These are phyloP conservation scores for Pleoardoris graminearum DNA, from an alignment of 2,329 filamentous ascomycete species.

Conservation along the genomic window DNA sequence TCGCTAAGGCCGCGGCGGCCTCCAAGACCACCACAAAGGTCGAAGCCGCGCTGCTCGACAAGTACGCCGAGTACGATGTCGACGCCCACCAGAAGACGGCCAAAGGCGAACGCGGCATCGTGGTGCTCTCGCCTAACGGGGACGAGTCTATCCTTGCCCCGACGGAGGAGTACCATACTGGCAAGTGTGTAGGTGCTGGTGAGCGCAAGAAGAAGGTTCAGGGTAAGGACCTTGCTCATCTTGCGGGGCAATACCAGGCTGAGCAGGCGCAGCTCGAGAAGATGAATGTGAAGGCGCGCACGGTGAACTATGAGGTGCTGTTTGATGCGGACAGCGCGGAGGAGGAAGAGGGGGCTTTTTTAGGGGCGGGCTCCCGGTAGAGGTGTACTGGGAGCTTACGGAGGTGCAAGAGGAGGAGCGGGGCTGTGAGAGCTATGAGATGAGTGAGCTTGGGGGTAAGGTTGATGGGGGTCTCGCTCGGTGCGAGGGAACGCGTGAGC, in stretches of 20 bases:
- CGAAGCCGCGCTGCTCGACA: not conserved
- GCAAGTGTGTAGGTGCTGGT: not conserved
- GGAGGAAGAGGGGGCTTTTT: not conserved
- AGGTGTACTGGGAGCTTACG: not conserved
- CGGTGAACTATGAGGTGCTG: not conserved
- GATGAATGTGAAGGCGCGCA: not conserved
- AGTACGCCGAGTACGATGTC: conserved; percentile 1
- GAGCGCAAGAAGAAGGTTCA: not conserved
- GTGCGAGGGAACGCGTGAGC: not conserved
- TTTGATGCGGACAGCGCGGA: conserved; percentile 3
- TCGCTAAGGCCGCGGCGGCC: not conserved
- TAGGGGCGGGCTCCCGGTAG: conserved; percentile 1
- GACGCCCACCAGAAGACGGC: not conserved
- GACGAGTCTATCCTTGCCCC: not conserved
- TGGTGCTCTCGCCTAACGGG: not conserved
- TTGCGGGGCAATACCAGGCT: not conserved
- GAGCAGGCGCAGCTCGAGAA: not conserved
- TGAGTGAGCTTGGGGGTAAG: not conserved
- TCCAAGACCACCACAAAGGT: not conserved
- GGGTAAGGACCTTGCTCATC: not conserved
- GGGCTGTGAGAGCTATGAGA: not conserved
- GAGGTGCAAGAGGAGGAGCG: not conserved
- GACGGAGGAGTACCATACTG: not conserved
- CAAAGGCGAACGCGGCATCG: not conserved
- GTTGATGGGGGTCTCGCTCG: not conserved